Percentiles rank a stretch among this genome's conserved stretches.
These are phyloP conservation scores for Phytopythium boreale DNA, from an alignment of 352 stramenopile species.

Conservation along the genomic window DNA sequence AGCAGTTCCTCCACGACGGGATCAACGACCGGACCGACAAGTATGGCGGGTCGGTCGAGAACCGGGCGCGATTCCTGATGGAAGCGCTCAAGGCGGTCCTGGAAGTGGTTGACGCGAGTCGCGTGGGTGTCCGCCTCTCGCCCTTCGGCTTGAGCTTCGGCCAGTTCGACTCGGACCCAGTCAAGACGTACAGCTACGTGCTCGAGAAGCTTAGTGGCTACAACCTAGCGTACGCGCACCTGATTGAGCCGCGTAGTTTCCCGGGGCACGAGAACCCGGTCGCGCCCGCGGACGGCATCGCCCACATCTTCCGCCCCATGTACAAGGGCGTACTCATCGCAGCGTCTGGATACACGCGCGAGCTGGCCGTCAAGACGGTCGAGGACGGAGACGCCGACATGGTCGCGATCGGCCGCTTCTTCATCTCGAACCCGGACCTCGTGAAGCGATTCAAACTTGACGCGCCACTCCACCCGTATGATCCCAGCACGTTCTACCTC, in stretches of 20 bases:
- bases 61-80: constrained; percentile 64
- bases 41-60: constrained; percentile 79
- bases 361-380: constrained; percentile 35
- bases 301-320: constrained; percentile 30
- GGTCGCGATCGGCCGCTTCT: constrained; percentile 53
- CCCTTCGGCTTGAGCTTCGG: constrained; percentile 28
- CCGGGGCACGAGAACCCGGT: constrained; percentile 16
- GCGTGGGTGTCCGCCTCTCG: constrained; percentile 27
- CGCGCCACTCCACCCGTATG: constrained; percentile 31
- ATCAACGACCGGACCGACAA: constrained; percentile 74
- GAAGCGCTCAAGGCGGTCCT: constrained; percentile 52
- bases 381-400: constrained; percentile 40
- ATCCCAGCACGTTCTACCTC: constrained; percentile 38
- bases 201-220: constrained; percentile 2
- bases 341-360: constrained; percentile 20
- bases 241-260: constrained; percentile 45
- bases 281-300: constrained; percentile 24
- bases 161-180: constrained; percentile 21
- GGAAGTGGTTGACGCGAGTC: constrained; percentile 11
- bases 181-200: constrained; percentile 38
- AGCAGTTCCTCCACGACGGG: constrained; percentile 76
- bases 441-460: constrained; percentile 43
- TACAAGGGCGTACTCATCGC: constrained; percentile 41
- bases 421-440: constrained; percentile 67
- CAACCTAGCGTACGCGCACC: constrained; percentile 45